Conservation (phyloP, 129 eudicot genomes). For the Flaveria bidentis region DNA sequence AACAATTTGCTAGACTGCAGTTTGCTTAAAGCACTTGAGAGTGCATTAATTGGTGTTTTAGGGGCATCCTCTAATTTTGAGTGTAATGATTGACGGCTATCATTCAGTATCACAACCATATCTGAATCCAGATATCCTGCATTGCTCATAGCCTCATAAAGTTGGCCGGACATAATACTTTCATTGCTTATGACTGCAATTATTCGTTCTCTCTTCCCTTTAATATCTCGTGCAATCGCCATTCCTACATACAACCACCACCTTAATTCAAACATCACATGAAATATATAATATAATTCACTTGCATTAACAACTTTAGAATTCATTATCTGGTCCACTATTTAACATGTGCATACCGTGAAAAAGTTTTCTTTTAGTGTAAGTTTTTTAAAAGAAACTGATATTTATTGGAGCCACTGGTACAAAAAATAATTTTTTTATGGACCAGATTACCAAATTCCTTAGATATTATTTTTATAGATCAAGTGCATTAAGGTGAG, state of each 20-base stretch:
- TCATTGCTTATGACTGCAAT: slow-evolving; percentile 85
- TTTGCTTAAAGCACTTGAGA: slow-evolving; percentile 77
- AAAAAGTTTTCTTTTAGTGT: neutral
- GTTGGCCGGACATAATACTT: slow-evolving; percentile 78
- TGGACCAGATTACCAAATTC: neutral
- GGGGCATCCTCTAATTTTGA: slow-evolving; percentile 66
- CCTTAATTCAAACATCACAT: slow-evolving; percentile 11
- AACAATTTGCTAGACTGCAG: slow-evolving; percentile 80
- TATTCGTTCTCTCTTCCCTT: slow-evolving; percentile 75
- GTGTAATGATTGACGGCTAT: slow-evolving; percentile 70
- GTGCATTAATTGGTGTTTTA: slow-evolving; percentile 62
- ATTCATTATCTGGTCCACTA: neutral
- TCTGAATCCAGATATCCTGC: slow-evolving; percentile 91
- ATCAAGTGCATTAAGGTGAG: neutral
- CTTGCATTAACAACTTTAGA: slow-evolving; percentile 17
- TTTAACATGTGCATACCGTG: neutral
- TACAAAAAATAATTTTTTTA: neutral
- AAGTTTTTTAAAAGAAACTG: neutral
- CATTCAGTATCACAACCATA: slow-evolving; percentile 86
- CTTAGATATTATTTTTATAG: neutral
- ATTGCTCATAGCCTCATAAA: slow-evolving; percentile 97
- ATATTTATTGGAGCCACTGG: slow-evolving; percentile 8
- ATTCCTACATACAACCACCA: slow-evolving; percentile 53
- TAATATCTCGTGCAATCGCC: slow-evolving; percentile 91
- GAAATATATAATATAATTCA: neutral